Conservation (phyloP, 495 filamentous ascomycete genomes). For the Apiosordaria backusii region DNA sequence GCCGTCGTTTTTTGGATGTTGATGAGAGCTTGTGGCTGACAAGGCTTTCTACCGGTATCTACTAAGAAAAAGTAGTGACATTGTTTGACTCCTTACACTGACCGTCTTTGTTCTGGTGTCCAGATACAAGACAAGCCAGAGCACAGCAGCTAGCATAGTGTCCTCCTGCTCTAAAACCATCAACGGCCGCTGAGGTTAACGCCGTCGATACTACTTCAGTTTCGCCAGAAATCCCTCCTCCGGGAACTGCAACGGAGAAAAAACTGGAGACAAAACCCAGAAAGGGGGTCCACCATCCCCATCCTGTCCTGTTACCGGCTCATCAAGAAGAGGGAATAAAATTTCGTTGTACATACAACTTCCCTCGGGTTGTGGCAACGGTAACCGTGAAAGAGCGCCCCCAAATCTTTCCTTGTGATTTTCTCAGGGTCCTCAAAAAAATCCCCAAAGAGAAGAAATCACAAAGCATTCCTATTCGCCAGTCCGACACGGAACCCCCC, state of each 20-base stretch:
- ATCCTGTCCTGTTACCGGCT: background rate
- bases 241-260: background rate
- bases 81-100: too few species aligned
- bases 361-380: background rate
- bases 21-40: background rate
- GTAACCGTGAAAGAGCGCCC: background rate
- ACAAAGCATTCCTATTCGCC: background rate
- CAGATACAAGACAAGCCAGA: background rate
- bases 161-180: background rate
- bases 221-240: background rate
- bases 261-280: background rate
- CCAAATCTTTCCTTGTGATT: background rate
- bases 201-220: background rate
- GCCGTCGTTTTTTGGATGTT: background rate
- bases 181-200: background rate
- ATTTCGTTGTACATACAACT: background rate
- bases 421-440: background rate
- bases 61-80: too few species aligned
- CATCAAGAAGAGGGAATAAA: background rate
- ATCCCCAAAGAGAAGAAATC: too few species aligned
- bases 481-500: background rate
- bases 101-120: background rate
- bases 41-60: too few species aligned
- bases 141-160: background rate
- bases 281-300: background rate